Conservation (phyloP, 768 basidiomycete species). For the Trametes meyenii region DNA sequence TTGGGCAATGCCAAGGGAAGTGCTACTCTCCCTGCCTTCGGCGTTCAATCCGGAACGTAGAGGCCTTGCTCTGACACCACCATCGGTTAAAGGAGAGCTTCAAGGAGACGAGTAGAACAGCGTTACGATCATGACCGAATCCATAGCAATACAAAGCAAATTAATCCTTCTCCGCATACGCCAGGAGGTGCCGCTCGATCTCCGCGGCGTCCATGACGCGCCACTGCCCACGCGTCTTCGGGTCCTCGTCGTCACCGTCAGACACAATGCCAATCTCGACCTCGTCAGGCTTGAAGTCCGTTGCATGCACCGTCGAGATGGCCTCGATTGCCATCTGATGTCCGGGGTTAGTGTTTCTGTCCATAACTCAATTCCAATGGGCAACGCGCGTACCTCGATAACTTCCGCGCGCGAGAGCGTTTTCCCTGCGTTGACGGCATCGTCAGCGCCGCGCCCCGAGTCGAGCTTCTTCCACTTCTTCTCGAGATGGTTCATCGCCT, state of each 20-base stretch:
- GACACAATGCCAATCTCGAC: conserved; percentile 97
- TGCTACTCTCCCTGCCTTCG: no score
- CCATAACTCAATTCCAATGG: neutral
- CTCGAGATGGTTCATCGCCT: conserved; percentile 97
- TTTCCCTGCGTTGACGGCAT: conserved; percentile 75
- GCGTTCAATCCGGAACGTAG: no score
- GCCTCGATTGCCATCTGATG: conserved; percentile 88
- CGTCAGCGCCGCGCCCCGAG: conserved; percentile 75
- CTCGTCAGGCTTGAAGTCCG: conserved; percentile 94
- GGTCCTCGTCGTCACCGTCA: conserved; percentile 67
- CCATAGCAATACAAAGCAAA: conserved; percentile 27
- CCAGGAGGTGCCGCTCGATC: conserved; percentile 78
- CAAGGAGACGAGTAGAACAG: neutral
- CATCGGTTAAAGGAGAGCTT: no score
- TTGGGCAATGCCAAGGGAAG: no score
- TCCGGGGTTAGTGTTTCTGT: neutral
- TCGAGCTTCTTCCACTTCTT: conserved; percentile 98
- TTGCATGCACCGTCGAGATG: conserved; percentile 91
- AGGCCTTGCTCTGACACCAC: no score
- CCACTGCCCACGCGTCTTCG: conserved; percentile 76
- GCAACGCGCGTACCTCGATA: conserved; percentile 70
- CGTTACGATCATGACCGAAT: conserved; percentile 14
- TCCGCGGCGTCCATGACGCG: conserved; percentile 77
- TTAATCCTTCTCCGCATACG: conserved; percentile 90
- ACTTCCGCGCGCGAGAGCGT: conserved; percentile 75